These are phyloP conservation scores for Fusarium coffeatum DNA, from an alignment of 2,329 filamentous ascomycete genomes.

Conservation along the genomic window DNA sequence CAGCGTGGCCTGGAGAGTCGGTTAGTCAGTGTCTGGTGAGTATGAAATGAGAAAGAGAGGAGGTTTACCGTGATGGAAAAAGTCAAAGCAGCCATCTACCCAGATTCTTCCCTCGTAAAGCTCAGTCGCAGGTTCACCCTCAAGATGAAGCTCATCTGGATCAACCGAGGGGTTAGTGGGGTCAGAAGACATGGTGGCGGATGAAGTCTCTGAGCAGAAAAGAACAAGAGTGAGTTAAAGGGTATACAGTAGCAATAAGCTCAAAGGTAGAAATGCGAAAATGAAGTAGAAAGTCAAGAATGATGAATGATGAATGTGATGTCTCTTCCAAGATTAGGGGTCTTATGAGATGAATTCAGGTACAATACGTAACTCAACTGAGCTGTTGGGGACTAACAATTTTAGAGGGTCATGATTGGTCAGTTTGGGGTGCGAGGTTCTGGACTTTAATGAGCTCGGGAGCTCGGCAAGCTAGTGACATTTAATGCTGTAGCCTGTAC, in stretches of 20 bases:
- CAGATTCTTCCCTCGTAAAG: slow-evolving; percentile 82
- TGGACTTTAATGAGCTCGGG: slow-evolving; percentile 13
- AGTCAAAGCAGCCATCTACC: slow-evolving; percentile 99
- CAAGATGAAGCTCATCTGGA: slow-evolving; percentile 44
- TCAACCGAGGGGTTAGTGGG: slow-evolving; percentile 37
- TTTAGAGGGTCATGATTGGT: slow-evolving; percentile 31
- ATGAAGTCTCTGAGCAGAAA: neutral
- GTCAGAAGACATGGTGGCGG: slow-evolving; percentile 38
- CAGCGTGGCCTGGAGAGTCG: slow-evolving; percentile 83
- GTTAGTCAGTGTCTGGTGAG: neutral
- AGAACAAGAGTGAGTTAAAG: neutral
- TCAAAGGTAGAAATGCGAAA: neutral
- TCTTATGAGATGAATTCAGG: neutral
- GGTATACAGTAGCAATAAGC: neutral
- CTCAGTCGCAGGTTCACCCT: slow-evolving; percentile 64
- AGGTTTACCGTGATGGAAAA: slow-evolving; percentile 89
- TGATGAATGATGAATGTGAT: neutral
- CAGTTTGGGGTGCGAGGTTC: slow-evolving; percentile 1
- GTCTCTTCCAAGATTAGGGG: slow-evolving; percentile 24
- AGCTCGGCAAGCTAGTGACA: neutral
- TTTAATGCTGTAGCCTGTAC: too few species aligned
- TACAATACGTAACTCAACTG: slow-evolving; percentile 25
- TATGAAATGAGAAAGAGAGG: accelerated
- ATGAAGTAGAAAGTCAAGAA: neutral
- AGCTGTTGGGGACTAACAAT: slow-evolving; percentile 36